phyloP scores from a whole-genome alignment of 352 stramenopile species.

The Pythium chondricola region DNA sequence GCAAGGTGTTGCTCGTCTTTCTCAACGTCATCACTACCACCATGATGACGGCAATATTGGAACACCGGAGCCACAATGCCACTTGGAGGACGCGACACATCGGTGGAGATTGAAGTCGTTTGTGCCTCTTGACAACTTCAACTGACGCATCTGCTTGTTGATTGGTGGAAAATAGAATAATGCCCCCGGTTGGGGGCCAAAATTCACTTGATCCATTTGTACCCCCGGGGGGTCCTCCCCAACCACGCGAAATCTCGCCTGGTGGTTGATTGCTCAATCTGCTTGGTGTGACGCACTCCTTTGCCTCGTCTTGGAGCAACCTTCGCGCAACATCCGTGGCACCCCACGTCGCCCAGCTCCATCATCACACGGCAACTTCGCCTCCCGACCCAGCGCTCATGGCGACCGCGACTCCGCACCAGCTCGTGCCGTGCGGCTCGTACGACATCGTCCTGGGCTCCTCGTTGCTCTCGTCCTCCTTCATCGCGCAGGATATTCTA shows the following conservation, averaged over 20 bases:
- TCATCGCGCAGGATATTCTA: conserved; percentile 60
- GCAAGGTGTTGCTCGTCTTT: too few relatives aligned
- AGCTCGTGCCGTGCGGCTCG: conserved; percentile 53
- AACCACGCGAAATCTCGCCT: background rate
- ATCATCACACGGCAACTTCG: background rate
- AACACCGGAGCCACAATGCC: too few relatives aligned
- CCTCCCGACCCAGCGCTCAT: background rate
- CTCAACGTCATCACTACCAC: too few relatives aligned
- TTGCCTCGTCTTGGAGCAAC: background rate
- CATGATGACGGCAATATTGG: too few relatives aligned
- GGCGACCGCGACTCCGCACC: background rate
- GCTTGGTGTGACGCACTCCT: background rate
- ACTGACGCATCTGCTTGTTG: background rate
- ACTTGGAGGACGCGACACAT: background rate
- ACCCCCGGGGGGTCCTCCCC: too few relatives aligned
- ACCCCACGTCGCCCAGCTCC: conserved; percentile 12
- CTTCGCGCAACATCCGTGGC: conserved; percentile 4
- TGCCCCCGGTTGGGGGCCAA: background rate
- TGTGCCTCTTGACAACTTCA: background rate
- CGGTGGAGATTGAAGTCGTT: background rate
- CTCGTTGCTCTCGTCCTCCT: conserved; percentile 50
- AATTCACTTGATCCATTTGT: background rate
- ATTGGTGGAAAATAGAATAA: background rate
- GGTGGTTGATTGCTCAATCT: conserved; percentile 17
- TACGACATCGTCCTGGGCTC: conserved; percentile 81